Conservation (phyloP, 2,329 filamentous ascomycete genomes). For the Metarhizium anisopliae region DNA sequence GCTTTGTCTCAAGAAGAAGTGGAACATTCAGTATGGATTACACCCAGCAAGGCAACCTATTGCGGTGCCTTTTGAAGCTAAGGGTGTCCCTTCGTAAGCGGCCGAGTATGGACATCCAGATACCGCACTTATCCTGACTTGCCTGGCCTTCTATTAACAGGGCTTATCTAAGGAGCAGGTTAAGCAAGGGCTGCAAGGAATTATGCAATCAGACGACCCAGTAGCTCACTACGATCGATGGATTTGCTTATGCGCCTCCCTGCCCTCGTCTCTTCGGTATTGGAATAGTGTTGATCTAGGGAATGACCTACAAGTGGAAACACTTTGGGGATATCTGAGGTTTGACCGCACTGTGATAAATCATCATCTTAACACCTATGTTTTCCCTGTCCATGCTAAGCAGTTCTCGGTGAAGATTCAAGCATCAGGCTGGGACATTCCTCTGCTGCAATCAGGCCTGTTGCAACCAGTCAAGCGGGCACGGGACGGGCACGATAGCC, state of each 20-base stretch:
- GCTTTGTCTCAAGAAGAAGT: no score
- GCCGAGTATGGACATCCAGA: neutral
- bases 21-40: no score
- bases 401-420: constrained; percentile 54
- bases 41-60: no score
- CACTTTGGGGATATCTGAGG: neutral
- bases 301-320: neutral
- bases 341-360: neutral
- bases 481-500: neutral
- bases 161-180: neutral
- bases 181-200: neutral
- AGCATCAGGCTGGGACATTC: constrained; percentile 54
- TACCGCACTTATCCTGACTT: neutral
- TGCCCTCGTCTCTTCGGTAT: neutral
- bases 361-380: constrained; percentile 19
- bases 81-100: neutral
- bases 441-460: neutral
- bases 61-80: neutral
- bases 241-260: neutral
- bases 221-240: neutral
- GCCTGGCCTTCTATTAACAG: neutral
- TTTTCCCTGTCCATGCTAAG: constrained; percentile 51
- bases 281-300: neutral
- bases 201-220: neutral
- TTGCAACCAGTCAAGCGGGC: no score